Base-by-base conservation (phyloP, 2,329 filamentous ascomycete species). In the Dactylonectria macrodidyma region DNA sequence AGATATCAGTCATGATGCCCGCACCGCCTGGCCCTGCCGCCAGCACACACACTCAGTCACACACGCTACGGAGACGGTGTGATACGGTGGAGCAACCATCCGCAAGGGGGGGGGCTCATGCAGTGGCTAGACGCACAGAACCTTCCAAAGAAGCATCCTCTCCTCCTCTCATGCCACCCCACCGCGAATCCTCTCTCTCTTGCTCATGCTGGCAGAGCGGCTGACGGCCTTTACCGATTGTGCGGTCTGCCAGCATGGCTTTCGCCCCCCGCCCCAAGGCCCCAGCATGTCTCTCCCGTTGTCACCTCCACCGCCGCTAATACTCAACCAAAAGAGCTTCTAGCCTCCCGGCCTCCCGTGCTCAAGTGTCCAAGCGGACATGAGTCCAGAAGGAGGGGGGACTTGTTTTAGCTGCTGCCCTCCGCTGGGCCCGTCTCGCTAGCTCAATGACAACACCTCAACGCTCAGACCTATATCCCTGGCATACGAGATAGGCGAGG, bases 141-240 rank as follows among this genome's bases (percentile, higher is more conserved):
- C 64, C 59, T 66, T 66, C 64, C 58, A 66, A 66, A 62, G 64
- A 66, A 66, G 59, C 64, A 56, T 55, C 34, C 48, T 19, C 14
- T 44, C 36, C 26, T 24, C 24, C 26, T 26, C 24, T 58, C 55
- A n/a, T 52, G 46, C 61, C 62, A 47, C 41, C 54, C 41, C 41
- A 30, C 46, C 44, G 44, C 36, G 6, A 34, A 47, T 55, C 38
- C 36, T 11, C 48, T 36, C 24, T 61, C 24, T 16, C 48, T 30
- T 30, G 26, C 26, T 30, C 26, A 30, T 30, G 16, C 41, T 44
- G n/a, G 16, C 41, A n/a, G 41, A 7, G n/a, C n/a, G 41, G 41
- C 41, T 16, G 14, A 44, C 14, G 4, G 41, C 41, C 41, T 44
- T 14, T 22, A 38, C 38, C 30, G 19, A 9, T 26, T 57, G 12